phyloP scores from a whole-genome alignment of 2,329 filamentous ascomycete genomes.

The Aspergillus glaucus region DNA sequence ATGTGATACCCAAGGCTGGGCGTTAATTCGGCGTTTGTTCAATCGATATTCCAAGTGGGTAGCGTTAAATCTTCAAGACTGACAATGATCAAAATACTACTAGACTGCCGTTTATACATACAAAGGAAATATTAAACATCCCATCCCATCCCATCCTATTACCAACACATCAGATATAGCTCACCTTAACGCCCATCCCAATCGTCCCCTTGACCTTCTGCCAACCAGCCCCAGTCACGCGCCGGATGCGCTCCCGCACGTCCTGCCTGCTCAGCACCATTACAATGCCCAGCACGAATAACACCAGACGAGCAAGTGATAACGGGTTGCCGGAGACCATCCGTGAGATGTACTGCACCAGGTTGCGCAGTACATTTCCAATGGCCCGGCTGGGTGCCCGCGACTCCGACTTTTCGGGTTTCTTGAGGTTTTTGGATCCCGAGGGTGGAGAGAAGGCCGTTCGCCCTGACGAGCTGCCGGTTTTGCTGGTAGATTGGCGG shows the following conservation, averaged over 20 bases:
- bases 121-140: constrained; percentile 3
- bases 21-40: too few species aligned
- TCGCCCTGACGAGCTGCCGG: constrained; percentile 20
- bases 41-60: too few species aligned
- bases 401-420: constrained; percentile 29
- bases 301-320: constrained; percentile 56
- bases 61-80: too few species aligned
- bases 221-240: constrained; percentile 65
- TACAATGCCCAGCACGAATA: constrained; percentile 74
- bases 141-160: background rate
- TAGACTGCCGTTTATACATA: constrained; percentile 9
- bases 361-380: constrained; percentile 42
- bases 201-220: constrained; percentile 75
- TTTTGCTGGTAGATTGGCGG: constrained; percentile 17
- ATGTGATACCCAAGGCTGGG: too few species aligned
- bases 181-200: constrained; percentile 96
- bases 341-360: constrained; percentile 46
- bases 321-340: constrained; percentile 51
- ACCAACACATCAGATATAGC: constrained; percentile 64
- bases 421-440: constrained; percentile 32
- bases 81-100: background rate
- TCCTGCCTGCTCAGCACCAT: constrained; percentile 69
- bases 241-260: constrained; percentile 66
- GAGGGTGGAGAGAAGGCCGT: constrained; percentile 26
- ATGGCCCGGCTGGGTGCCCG: constrained; percentile 34